Evolutionary conservation across 2,329 filamentous ascomycete genomes (phyloP), one percentile per base, ranked within the genome.

Genomic region (Sclerotiophoma versabilis): DNA sequence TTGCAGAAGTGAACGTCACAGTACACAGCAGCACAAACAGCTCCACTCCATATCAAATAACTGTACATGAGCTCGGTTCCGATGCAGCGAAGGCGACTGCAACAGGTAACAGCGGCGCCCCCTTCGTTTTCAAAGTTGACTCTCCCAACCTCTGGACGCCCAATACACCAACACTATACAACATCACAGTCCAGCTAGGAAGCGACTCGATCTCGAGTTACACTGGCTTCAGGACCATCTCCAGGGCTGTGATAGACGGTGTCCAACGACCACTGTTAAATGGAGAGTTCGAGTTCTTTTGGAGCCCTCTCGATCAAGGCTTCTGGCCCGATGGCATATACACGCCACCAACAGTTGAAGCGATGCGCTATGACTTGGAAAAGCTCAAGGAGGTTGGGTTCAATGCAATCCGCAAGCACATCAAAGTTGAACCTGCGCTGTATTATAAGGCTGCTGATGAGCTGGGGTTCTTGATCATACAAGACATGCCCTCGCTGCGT

Each of bases 261-360:
- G 69, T 88, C 1, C 76, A 83, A 50, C 81, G 87, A 0, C 86
- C 87, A 0, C 71, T 89, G 0, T 73, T 91, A 32, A 91, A 91
- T 57, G 87, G 85, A n/a, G 78, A 89, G 48, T 88, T 88, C 32
- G 76, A 85, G 11, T 91, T 90, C 69, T 79, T 83, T 34, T 87
- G 90, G 45, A 87, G 87, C 3, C 87, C 87, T 0, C 77, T 91
- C 0, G 88, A 91, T 52, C 88, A 91, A 62, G 88, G 88, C 0
- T 89, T 80, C 69, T 90, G 87, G 87, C 87, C 87, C 0, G 87
- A 90, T 64, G 88, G 88, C 0, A 75, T 90, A 3, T 83, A 90
- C 65, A 82, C 82, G 0, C 82, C 88, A 0, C 88, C 88, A 0
- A 89, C 80, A 8, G 76, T 79, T 3, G 86, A 90, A 58, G 88